Evolutionary conservation across 805 yeast genomes (phyloP).

Genomic region (Candida maesae): DNA sequence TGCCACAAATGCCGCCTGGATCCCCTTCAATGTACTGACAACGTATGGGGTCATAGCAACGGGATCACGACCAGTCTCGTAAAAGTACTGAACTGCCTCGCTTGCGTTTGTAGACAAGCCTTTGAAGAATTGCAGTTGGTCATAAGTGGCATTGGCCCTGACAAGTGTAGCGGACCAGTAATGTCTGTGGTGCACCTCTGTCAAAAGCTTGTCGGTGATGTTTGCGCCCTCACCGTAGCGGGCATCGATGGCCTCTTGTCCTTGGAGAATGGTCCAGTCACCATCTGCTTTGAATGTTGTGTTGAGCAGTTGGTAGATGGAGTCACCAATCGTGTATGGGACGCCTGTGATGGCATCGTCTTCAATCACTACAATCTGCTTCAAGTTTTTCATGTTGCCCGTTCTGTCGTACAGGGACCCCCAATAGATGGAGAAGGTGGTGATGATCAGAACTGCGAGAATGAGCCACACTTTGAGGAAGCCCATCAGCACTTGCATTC

Average conservation of each 20-base stretch:
- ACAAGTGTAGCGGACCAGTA: constrained; percentile 66
- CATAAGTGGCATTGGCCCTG: constrained; percentile 30
- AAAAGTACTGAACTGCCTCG: constrained; percentile 39
- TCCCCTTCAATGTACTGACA: constrained; percentile 36
- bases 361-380: constrained; percentile 32
- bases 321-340: constrained; percentile 26
- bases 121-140: constrained; percentile 6
- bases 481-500: constrained; percentile 10
- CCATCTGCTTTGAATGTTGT: constrained; percentile 30
- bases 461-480: constrained; percentile 18
- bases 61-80: constrained; percentile 65
- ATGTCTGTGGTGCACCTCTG: constrained; percentile 47
- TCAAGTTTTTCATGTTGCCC: constrained; percentile 24
- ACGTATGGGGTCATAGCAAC: constrained; percentile 43
- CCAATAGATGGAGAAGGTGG: constrained; percentile 34
- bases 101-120: constrained; percentile 30
- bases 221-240: constrained; percentile 20
- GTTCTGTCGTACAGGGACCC: constrained; percentile 33
- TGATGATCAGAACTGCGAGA: constrained; percentile 36
- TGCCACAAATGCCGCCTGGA: constrained; percentile 32
- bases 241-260: constrained; percentile 23
- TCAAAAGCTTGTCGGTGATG: constrained; percentile 35
- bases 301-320: constrained; percentile 14
- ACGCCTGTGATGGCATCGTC: constrained; percentile 27
- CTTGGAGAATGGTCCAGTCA: constrained; percentile 33